A percentile compares a stretch with the other conserved stretches of the same genome.
Conservation (phyloP, 331 rosid species). For the Cydonia oblonga region DNA sequence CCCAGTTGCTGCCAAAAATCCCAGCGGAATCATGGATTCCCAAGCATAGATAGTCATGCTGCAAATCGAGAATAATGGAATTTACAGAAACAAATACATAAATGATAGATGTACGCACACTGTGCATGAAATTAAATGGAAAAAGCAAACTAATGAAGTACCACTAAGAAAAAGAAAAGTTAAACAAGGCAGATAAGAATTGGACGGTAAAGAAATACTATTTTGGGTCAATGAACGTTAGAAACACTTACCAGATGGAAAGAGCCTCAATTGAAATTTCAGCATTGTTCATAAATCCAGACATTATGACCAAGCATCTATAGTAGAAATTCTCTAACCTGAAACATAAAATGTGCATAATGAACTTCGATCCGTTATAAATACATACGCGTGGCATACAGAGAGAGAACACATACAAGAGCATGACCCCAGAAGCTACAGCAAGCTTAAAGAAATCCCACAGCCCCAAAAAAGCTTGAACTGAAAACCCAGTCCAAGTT, state of each 20-base stretch:
- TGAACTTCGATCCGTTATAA: neutral
- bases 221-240: neutral
- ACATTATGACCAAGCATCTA: conserved; percentile 39
- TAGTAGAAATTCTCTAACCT: conserved; percentile 68
- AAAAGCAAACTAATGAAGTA: neutral
- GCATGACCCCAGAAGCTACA: conserved; percentile 64
- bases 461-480: conserved; percentile 46
- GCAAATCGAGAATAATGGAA: conserved; percentile 6
- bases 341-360: conserved; percentile 3
- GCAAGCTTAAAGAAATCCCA: conserved; percentile 63
- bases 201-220: neutral
- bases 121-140: neutral
- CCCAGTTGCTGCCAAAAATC: conserved; percentile 68
- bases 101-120: neutral
- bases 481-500: conserved; percentile 64
- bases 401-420: conserved; percentile 30
- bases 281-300: conserved; percentile 39
- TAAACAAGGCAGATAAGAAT: neutral
- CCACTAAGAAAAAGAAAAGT: neutral
- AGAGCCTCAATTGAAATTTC: conserved; percentile 52
- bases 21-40: conserved; percentile 77
- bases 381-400: neutral
- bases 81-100: neutral
- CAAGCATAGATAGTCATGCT: conserved; percentile 60
- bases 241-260: conserved; percentile 43